Base-by-base conservation (phyloP, 345 rosid genomes). In the Bretschneidera sinensis region DNA sequence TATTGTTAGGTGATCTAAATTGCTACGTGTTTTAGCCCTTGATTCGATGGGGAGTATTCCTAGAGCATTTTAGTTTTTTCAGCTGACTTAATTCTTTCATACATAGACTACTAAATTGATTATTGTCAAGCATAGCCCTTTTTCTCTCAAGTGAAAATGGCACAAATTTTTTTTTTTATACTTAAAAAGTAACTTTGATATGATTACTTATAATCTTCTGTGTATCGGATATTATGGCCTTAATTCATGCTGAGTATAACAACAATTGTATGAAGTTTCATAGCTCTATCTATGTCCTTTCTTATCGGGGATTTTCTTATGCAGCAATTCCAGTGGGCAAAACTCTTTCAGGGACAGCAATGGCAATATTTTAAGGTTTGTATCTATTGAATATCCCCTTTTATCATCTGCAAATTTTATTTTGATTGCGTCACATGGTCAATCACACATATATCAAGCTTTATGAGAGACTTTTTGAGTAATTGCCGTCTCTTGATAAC, bases 291-390 rank as follows among this genome's bases (percentile, higher is more conserved):
- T 55, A 19, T 55, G 17, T 55, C 24, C 22, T 58, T 25, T 43
- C 61, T 59, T n/a, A 34, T 57, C 52, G 6, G 64, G 48, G 14
- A 59, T 57, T 67, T 67, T 57, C 48, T 68, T 62, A 25, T 71
- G 75, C 87, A 85, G 98, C 57, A 73, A 55, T 75, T 74, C 73
- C 17, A 48, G 61, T 69, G 76, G 76, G 58, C 67, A 59, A 53
- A 75, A 68, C 72, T 43, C 69, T 74, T 55, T 61, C 51, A 73
- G 71, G 48, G 69, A 74, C 57, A 66, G 49, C 60, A 71, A 68
- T 64, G 76, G 67, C 47, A 54, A 55, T 63, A 65, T 72, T 21
- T 70, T 73, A 66, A 83, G 92, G 92, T 86, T 68, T 55, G 70
- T 55, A 20, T 70, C 60, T 54, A 9, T 60, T 63, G 19, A 43